Conservation (phyloP, 495 filamentous ascomycete species). For the Neurospora cerealis region DNA sequence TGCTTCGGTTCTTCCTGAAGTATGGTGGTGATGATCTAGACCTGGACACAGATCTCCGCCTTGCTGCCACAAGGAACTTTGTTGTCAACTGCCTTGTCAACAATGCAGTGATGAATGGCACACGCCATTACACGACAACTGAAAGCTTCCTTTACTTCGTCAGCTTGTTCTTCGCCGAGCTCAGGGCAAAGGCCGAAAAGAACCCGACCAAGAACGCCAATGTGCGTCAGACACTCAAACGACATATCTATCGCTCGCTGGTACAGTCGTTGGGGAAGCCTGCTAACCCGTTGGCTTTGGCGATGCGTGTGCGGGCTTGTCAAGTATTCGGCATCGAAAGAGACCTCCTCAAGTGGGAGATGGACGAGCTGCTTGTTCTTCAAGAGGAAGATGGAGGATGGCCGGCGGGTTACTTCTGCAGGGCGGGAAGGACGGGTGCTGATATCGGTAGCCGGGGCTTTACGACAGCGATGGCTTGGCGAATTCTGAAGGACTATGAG, state of each 20-base stretch:
- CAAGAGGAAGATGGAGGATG: neutral
- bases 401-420: neutral
- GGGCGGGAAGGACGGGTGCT: neutral
- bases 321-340: neutral
- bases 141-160: neutral
- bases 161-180: neutral
- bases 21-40: neutral
- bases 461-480: neutral
- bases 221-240: neutral
- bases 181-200: neutral
- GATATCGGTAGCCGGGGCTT: neutral
- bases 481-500: neutral
- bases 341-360: neutral
- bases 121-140: neutral
- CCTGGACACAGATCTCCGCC: neutral
- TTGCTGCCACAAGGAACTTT: neutral
- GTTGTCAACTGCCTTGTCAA: neutral
- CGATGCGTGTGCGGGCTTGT: neutral
- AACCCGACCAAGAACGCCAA: neutral
- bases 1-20: slow-evolving; percentile 13
- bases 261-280: neutral
- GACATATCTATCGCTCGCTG: neutral
- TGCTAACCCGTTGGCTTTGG: neutral
- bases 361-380: neutral
- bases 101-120: neutral